Evolutionary conservation across 2,329 filamentous ascomycete genomes (phyloP).

Genomic region (Aspergillus aculeatinus): DNA sequence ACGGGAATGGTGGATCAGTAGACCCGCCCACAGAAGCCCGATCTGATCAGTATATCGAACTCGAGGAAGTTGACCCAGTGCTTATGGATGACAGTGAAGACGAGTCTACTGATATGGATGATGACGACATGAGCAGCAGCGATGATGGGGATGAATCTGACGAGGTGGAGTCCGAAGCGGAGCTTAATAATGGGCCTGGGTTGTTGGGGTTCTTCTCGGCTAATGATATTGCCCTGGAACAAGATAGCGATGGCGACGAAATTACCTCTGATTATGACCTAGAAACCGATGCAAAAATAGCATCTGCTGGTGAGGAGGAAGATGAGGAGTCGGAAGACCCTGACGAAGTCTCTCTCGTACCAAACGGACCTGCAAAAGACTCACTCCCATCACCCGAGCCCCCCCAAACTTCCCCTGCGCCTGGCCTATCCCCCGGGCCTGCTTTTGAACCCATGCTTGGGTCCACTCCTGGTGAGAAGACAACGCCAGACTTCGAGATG

Average conservation of each 20-base stretch:
- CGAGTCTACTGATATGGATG: constrained; percentile 49
- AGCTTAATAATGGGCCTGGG: constrained; percentile 41
- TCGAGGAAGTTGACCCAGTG: constrained; percentile 47
- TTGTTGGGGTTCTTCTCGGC: constrained; percentile 50
- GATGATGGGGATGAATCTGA: constrained; percentile 51
- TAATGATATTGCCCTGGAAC: constrained; percentile 33
- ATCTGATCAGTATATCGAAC: constrained; percentile 19
- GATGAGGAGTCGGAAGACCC: constrained; percentile 30
- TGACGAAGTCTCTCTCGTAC: constrained; percentile 38
- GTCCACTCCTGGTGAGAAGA: constrained; percentile 12
- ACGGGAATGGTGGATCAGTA: constrained; percentile 23
- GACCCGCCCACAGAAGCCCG: constrained; percentile 28
- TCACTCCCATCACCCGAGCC: constrained; percentile 31
- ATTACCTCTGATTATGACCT: constrained; percentile 26
- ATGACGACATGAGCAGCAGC: constrained; percentile 50
- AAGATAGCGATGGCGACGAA: constrained; percentile 44
- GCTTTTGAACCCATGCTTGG: constrained; percentile 6
- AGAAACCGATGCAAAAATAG: constrained; percentile 27
- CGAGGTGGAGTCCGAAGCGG: constrained; percentile 49
- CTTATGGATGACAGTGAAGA: constrained; percentile 49
- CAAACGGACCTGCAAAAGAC: constrained; percentile 31
- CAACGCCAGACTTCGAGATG: constrained; percentile 4
- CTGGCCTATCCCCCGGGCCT: not conserved
- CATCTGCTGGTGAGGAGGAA: constrained; percentile 27
- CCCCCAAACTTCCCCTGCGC: constrained; percentile 25